Percentiles rank a stretch among this genome's conserved stretches.
These are phyloP conservation scores for Tolypocladium sp. DNA, from an alignment of 2,329 filamentous ascomycete species.

Conservation along the genomic window DNA sequence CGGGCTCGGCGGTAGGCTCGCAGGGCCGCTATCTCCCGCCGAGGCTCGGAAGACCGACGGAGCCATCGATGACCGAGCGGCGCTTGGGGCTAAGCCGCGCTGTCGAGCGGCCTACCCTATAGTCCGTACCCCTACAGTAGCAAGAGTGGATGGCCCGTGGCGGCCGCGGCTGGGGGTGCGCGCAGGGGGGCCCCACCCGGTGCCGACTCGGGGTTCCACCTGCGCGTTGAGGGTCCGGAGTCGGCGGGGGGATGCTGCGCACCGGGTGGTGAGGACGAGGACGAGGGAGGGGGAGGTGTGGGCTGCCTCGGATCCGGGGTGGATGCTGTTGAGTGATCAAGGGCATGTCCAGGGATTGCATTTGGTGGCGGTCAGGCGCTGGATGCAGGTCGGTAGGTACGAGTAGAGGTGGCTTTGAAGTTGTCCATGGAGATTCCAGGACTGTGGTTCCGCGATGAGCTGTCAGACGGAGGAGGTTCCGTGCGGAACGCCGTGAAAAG, in stretches of 20 bases:
- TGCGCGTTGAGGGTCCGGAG: neutral
- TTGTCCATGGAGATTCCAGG: neutral
- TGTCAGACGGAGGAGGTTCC: too few relatives aligned
- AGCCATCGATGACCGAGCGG: slow-evolving; percentile 2
- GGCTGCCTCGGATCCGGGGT: neutral
- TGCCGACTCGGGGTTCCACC: neutral
- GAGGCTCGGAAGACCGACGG: neutral
- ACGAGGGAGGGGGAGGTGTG: neutral
- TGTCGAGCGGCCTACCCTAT: neutral
- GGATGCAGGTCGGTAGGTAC: neutral
- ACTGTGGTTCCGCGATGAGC: neutral
- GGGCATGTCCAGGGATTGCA: neutral
- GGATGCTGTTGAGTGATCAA: neutral
- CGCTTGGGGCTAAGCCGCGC: neutral
- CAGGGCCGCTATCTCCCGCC: slow-evolving; percentile 1
- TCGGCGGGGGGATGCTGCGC: neutral
- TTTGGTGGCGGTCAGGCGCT: neutral
- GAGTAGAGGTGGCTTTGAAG: neutral
- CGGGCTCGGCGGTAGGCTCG: slow-evolving; percentile 4
- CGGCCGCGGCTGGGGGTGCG: neutral
- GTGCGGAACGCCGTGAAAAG: neutral
- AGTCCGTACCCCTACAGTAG: too few relatives aligned
- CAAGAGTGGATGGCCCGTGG: too few relatives aligned
- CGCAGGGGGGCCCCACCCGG: neutral
- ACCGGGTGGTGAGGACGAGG: neutral